Percentiles rank a stretch among this genome's conserved stretches.
Conservation (phyloP, 768 basidiomycete genomes). For the Kwoniella mangroviensis region DNA sequence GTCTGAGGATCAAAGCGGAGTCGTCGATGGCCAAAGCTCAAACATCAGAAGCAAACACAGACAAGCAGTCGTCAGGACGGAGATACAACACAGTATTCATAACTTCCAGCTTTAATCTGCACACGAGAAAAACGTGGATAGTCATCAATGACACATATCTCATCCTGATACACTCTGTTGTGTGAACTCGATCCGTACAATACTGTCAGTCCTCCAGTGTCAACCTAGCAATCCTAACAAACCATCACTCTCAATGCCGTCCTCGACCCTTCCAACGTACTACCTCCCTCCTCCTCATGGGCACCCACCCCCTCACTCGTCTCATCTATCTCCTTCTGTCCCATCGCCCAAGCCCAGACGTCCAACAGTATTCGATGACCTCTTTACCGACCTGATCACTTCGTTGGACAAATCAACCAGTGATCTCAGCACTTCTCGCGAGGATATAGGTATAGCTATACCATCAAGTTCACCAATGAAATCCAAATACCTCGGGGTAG, state of each 20-base stretch:
- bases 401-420: background rate
- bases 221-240: background rate
- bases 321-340: background rate
- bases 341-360: background rate
- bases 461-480: background rate
- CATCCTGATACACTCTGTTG: background rate
- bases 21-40: background rate
- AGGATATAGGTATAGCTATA: background rate
- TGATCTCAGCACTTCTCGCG: background rate
- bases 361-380: background rate
- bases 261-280: background rate
- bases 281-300: conserved; percentile 2
- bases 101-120: too few relatives aligned
- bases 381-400: background rate
- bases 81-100: too few relatives aligned
- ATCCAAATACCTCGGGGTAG: background rate
- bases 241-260: background rate
- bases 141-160: too few relatives aligned
- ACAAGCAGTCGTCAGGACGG: too few relatives aligned
- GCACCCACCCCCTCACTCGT: background rate
- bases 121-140: too few relatives aligned
- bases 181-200: background rate
- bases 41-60: background rate
- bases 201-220: background rate
- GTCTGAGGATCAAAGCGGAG: background rate